phyloP scores from a whole-genome alignment of 495 filamentous ascomycete genomes.

The Neurospora intermedia region DNA sequence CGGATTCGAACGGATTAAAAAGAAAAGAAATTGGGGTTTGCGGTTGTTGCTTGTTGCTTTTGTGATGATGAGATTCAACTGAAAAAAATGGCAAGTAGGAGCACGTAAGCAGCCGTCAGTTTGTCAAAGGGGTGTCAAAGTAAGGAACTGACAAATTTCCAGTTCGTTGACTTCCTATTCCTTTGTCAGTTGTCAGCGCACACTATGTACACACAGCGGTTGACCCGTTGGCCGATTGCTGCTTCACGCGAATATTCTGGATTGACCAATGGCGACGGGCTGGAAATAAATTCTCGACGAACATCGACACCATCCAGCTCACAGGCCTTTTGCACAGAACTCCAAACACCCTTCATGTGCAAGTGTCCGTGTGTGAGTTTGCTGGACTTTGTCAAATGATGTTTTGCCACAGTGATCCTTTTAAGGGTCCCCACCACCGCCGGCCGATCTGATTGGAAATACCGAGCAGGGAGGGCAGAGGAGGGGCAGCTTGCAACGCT shows the following conservation, averaged over 20 bases:
- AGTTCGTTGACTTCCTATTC: no score
- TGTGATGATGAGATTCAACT: neutral
- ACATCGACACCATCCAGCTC: neutral
- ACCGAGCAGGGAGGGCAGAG: neutral
- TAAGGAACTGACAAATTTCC: neutral
- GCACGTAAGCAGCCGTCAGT: neutral
- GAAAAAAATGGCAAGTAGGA: neutral
- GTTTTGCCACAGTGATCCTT: neutral
- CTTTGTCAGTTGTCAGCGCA: neutral
- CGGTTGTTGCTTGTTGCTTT: neutral
- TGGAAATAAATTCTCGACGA: neutral
- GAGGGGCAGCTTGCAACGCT: neutral
- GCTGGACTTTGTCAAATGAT: neutral
- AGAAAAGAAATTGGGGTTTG: no score
- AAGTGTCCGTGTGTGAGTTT: neutral
- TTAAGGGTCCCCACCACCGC: neutral
- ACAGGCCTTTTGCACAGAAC: neutral
- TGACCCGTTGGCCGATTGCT: neutral
- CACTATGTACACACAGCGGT: neutral
- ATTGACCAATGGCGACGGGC: neutral
- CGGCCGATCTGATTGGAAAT: neutral
- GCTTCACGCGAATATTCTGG: neutral
- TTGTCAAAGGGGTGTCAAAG: neutral
- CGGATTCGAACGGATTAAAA: neutral
- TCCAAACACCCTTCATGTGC: neutral